A percentile compares a stretch with the other conserved stretches of the same genome.
Evolutionary conservation across 441 rosid species (phyloP).

Genomic region (Brassica hybrid): DNA sequence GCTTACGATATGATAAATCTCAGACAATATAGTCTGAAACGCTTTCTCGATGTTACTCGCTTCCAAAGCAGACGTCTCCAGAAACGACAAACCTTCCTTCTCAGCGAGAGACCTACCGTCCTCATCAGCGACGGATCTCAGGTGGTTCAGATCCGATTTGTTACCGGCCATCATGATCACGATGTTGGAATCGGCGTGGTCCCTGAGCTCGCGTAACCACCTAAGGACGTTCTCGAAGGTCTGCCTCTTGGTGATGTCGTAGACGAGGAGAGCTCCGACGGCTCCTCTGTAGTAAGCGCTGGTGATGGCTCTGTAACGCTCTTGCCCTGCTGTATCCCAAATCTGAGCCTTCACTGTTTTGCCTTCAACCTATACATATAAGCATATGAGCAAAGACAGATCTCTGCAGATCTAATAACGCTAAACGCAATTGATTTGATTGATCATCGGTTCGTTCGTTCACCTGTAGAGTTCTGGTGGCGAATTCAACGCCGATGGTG

Average conservation of each 20-base stretch:
- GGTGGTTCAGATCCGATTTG: conserved; percentile 85
- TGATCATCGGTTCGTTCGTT: background rate
- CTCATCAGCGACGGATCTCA: conserved; percentile 75
- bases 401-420: background rate
- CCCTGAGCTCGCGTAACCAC: conserved; percentile 94
- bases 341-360: conserved; percentile 98
- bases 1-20: conserved; percentile 91
- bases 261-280: conserved; percentile 94
- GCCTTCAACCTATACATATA: conserved; percentile 68
- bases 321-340: conserved; percentile 99
- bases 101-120: conserved; percentile 83
- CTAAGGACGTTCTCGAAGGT: conserved; percentile 87
- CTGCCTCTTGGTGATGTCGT: conserved; percentile 95
- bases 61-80: conserved; percentile 92
- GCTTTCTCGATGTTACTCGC: conserved; percentile 89
- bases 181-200: conserved; percentile 96
- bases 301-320: conserved; percentile 93
- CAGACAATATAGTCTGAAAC: conserved; percentile 77
- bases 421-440: background rate
- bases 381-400: background rate
- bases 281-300: conserved; percentile 99
- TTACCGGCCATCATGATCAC: conserved; percentile 98
- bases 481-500: conserved; percentile 96
- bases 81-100: conserved; percentile 89
- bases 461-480: conserved; percentile 90